Evolutionary conservation across 768 basidiomycete genomes (phyloP).

Genomic region (Phanerochaete sordida): DNA sequence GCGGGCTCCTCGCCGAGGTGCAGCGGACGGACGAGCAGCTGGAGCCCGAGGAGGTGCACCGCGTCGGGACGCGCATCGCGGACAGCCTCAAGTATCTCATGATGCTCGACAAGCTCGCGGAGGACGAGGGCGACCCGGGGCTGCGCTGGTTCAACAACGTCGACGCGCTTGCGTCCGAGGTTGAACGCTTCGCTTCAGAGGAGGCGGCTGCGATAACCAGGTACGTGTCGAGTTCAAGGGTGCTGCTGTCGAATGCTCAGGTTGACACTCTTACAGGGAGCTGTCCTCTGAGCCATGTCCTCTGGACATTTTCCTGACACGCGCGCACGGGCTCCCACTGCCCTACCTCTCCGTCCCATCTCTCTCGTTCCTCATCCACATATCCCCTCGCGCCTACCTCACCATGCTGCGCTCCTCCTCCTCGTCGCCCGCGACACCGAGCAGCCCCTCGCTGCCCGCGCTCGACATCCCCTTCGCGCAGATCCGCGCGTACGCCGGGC

Average conservation of each 20-base stretch:
- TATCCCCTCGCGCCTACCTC: conserved; percentile 70
- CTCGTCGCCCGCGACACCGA: conserved; percentile 8
- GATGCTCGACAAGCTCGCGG: conserved; percentile 66
- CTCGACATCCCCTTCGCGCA: conserved; percentile 53
- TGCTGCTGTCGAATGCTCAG: neutral
- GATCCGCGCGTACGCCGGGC: conserved; percentile 43
- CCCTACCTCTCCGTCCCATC: conserved; percentile 67
- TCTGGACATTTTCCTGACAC: conserved; percentile 68
- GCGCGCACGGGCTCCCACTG: conserved; percentile 66
- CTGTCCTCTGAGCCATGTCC: conserved; percentile 35
- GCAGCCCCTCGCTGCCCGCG: conserved; percentile 25
- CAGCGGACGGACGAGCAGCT: conserved; percentile 50
- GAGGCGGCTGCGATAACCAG: conserved; percentile 53
- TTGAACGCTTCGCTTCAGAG: conserved; percentile 46
- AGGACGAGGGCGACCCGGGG: conserved; percentile 55
- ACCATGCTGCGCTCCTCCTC: conserved; percentile 45
- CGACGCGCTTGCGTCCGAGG: conserved; percentile 46
- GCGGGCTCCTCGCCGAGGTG: conserved; percentile 56
- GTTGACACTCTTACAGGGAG: neutral
- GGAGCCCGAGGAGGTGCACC: conserved; percentile 50
- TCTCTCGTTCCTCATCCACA: conserved; percentile 66
- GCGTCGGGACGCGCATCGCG: conserved; percentile 43
- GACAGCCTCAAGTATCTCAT: conserved; percentile 67
- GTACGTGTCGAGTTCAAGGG: conserved; percentile 31
- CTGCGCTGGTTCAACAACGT: conserved; percentile 74